These are phyloP conservation scores for Sporothrix schenckii DNA, from an alignment of 2,329 filamentous ascomycete genomes.

Conservation along the genomic window DNA sequence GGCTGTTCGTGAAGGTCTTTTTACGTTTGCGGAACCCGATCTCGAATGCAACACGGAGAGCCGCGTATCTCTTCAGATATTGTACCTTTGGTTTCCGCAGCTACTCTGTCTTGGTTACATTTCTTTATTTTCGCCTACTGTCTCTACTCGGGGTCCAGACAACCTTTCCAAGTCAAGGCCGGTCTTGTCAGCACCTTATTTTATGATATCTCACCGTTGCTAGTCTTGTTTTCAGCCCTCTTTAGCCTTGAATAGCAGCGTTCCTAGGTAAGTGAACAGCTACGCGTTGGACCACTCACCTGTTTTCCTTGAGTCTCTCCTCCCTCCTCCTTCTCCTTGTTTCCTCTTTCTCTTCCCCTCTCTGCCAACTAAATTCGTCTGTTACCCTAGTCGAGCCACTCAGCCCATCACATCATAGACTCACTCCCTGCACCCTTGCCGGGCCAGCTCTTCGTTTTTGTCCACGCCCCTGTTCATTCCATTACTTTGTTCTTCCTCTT, in stretches of 20 bases:
- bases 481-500: neutral
- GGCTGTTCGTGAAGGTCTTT: neutral
- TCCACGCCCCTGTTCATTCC: neutral
- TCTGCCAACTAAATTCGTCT: neutral
- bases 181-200: constrained; percentile 20
- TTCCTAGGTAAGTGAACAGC: neutral
- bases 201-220: constrained; percentile 5
- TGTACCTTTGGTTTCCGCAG: neutral
- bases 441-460: neutral
- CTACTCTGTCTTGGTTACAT: too few species aligned
- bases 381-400: neutral
- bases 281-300: neutral
- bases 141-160: neutral
- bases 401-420: constrained; percentile 19
- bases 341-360: neutral
- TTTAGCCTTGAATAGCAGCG: neutral
- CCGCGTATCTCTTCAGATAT: neutral
- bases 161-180: neutral
- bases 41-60: neutral
- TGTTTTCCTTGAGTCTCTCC: neutral
- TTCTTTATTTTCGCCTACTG: neutral
- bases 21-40: neutral
- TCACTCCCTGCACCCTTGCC: neutral
- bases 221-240: constrained; percentile 7
- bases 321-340: too few species aligned